Base-by-base conservation (phyloP, 768 basidiomycete species). In the Auriscalpium microsporum region DNA sequence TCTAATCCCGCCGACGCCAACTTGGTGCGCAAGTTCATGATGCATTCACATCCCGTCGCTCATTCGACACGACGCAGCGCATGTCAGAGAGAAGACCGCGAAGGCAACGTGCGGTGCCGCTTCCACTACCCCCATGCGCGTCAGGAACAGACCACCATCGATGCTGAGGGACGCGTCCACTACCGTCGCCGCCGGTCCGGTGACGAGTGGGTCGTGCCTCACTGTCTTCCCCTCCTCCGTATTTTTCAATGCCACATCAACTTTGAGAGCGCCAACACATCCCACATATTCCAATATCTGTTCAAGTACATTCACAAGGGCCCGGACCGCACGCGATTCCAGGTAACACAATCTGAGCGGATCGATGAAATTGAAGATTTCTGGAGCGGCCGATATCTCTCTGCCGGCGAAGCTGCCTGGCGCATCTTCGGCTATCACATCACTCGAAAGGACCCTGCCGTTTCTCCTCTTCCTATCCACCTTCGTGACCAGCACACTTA, bases 271-370 rank as follows among this genome's bases (percentile, higher is more conserved):
- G 67, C 62, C 48, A 64, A 62, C 0, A 71, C 69, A 8, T 58
- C 79, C 40, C 65, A 64, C 8, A 59, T 75, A 3, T 50, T 75
- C 63, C 77, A 78, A 51, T 81, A 81, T 51, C 62, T 73, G 13
- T 68, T 70, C 64, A 79, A 80, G 61, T 79, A 79, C 59, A 66
- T 78, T 17, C 69, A 78, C 64, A 82, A 81, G 58, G 78, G 80
- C 8, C 58, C 57, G 55, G 77, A 81, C 59, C 61, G 65, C 8
- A 67, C 69, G 0, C 72, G 73, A 1, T 13, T 77, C 33, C 66
- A 72, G 55, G 50, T 74, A 33, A 44, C 37, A 3, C 36, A 55
- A 9, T 17, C 14, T 0, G 67, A 78, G 63, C 72, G 77, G 60
- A 62, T 78, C 45, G 59, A 65, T n/a, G n/a, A n/a, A n/a, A n/a